A percentile compares a stretch with the other conserved stretches of the same genome.
Evolutionary conservation across 129 eudicot genomes (phyloP).

Genomic region (Tagetes erecta): DNA sequence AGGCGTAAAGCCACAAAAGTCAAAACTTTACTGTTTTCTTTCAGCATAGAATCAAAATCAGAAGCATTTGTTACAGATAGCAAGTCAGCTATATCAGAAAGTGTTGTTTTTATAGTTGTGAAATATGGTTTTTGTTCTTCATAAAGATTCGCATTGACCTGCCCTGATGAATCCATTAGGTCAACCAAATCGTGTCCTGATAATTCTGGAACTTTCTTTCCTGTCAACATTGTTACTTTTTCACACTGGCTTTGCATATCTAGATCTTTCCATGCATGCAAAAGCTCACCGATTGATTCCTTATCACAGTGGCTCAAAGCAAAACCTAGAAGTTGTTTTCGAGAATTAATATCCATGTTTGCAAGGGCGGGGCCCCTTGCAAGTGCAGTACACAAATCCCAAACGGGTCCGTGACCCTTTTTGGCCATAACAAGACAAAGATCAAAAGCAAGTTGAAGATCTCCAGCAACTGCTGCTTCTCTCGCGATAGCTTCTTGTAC

Average conservation of each 20-base stretch:
- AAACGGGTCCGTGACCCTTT: slow-evolving; percentile 87
- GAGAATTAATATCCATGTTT: slow-evolving; percentile 68
- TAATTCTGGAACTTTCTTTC: slow-evolving; percentile 54
- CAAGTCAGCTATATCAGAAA: slow-evolving; percentile 61
- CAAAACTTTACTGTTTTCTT: slow-evolving; percentile 61
- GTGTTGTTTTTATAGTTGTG: slow-evolving; percentile 41
- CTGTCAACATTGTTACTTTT: slow-evolving; percentile 50
- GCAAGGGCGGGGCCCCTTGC: slow-evolving; percentile 94
- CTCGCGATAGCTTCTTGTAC: slow-evolving; percentile 98
- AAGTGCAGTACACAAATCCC: slow-evolving; percentile 97
- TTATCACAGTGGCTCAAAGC: slow-evolving; percentile 95
- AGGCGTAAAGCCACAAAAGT: slow-evolving; percentile 73
- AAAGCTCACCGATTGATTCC: slow-evolving; percentile 87
- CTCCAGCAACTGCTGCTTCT: slow-evolving; percentile 99
- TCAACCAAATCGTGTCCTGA: slow-evolving; percentile 41
- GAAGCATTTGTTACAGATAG: slow-evolving; percentile 43
- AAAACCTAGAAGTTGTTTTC: slow-evolving; percentile 90
- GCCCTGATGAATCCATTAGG: slow-evolving; percentile 49
- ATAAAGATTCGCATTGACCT: slow-evolving; percentile 29
- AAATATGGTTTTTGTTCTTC: slow-evolving; percentile 42
- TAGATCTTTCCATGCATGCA: slow-evolving; percentile 91
- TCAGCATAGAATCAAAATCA: slow-evolving; percentile 58
- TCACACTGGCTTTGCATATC: slow-evolving; percentile 85
- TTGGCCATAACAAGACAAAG: slow-evolving; percentile 82
- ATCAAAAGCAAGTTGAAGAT: slow-evolving; percentile 90